A percentile compares a stretch with the other conserved stretches of the same genome.
These are phyloP conservation scores for Lentinula boryana DNA, from an alignment of 768 basidiomycete species.

Conservation along the genomic window DNA sequence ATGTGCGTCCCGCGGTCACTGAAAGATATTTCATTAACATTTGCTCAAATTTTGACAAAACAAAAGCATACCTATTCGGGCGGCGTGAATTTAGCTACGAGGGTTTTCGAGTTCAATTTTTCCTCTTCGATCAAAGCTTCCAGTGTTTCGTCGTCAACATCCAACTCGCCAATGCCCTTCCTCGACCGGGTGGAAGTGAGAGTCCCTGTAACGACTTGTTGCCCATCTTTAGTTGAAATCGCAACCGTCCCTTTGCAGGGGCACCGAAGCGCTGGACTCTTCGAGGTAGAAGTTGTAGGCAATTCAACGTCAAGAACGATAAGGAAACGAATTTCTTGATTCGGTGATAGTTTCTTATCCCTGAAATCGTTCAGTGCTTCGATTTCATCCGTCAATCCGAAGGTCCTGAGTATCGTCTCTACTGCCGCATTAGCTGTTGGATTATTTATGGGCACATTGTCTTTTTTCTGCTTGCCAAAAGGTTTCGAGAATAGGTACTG, in stretches of 20 bases:
- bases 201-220: background rate
- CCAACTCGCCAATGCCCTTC: no score
- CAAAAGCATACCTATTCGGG: no score
- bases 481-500: no score
- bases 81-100: no score
- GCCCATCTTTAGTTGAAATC: background rate
- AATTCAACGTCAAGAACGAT: background rate
- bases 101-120: no score
- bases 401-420: background rate
- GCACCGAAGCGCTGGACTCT: background rate
- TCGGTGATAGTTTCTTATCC: background rate
- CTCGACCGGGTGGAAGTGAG: background rate
- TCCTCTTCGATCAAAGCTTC: no score
- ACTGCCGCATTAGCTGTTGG: background rate
- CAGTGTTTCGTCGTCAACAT: no score
- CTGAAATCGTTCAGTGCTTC: background rate
- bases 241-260: background rate
- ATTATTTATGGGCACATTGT: no score
- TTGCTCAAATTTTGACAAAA: no score
- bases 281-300: background rate
- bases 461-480: no score
- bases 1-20: no score
- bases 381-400: background rate
- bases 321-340: background rate
- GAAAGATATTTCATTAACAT: no score